A percentile compares a stretch with the other conserved stretches of the same genome.
Evolutionary conservation across 106 monocot genomes (phyloP).

Genomic region (Apostasia shenzhenica): DNA sequence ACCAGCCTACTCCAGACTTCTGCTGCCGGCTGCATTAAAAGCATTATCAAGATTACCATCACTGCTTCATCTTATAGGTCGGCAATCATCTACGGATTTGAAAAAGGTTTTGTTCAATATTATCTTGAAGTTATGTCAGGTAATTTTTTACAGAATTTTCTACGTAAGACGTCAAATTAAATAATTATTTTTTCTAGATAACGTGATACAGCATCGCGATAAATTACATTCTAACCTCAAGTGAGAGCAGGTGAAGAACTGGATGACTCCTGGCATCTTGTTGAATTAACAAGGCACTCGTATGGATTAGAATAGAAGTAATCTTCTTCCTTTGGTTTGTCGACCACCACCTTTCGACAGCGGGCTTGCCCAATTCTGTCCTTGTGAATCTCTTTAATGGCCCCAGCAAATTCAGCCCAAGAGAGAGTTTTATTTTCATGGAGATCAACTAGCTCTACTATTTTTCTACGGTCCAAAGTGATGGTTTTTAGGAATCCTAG

Average conservation of each 20-base stretch:
- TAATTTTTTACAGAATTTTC: no score
- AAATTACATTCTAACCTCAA: background rate
- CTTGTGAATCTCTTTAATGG: conserved; percentile 26
- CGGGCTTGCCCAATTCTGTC: conserved; percentile 33
- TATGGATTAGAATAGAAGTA: conserved; percentile 66
- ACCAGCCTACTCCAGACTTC: no score
- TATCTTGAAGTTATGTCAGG: no score
- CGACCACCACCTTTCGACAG: conserved; percentile 25
- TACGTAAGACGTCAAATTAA: no score
- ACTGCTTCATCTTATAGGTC: no score
- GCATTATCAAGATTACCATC: no score
- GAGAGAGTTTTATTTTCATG: conserved; percentile 43
- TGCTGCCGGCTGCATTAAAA: no score
- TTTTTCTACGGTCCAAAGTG: conserved; percentile 41
- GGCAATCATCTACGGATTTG: no score
- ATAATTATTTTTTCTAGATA: no score
- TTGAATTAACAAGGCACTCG: conserved; percentile 38
- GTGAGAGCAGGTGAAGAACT: background rate
- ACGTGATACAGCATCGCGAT: background rate
- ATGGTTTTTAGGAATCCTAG: conserved; percentile 58
- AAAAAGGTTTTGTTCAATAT: no score
- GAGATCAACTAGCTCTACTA: conserved; percentile 53
- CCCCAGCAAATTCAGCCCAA: conserved; percentile 41
- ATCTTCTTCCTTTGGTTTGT: conserved; percentile 73
- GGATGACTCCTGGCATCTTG: conserved; percentile 12